phyloP scores from a whole-genome alignment of 2,329 filamentous ascomycete species.

The Nothophoma quercina region DNA sequence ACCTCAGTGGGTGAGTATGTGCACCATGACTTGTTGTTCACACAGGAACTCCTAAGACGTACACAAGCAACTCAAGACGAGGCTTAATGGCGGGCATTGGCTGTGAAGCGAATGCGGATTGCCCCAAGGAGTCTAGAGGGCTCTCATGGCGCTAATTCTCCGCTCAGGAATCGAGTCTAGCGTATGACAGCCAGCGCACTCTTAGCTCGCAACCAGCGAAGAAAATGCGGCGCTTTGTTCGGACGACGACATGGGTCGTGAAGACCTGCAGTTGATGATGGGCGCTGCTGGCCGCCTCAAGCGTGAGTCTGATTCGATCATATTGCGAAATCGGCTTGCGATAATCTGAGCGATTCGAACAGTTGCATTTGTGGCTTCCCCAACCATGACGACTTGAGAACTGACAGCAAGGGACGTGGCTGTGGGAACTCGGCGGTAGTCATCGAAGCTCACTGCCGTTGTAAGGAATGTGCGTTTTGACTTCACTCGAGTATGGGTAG shows the following conservation, averaged over 20 bases:
- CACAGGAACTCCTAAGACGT: conserved; percentile 8
- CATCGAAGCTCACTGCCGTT: conserved; percentile 4
- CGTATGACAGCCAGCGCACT: neutral
- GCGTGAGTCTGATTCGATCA: conserved; percentile 10
- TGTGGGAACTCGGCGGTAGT: neutral
- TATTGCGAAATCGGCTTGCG: neutral
- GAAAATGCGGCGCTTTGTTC: conserved; percentile 7
- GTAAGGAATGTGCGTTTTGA: neutral
- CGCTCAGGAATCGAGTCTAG: conserved; percentile 5
- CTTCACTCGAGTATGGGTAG: neutral
- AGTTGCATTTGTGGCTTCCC: conserved; percentile 11
- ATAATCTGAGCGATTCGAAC: conserved; percentile 8
- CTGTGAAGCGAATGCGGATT: conserved; percentile 5
- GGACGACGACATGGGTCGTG: conserved; percentile 9
- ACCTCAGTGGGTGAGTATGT: neutral
- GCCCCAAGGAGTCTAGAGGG: conserved; percentile 8
- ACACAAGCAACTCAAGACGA: conserved; percentile 13
- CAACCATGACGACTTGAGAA: conserved; percentile 9
- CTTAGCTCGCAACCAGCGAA: conserved; percentile 7
- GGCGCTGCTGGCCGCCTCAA: conserved; percentile 3
- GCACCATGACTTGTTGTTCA: conserved; percentile 8
- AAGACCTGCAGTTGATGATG: conserved; percentile 4
- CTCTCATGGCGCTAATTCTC: conserved; percentile 7
- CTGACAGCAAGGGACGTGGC: conserved; percentile 6
- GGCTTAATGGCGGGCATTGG: conserved; percentile 13